Base-by-base conservation (phyloP, 106 monocot species). In the Platanthera guangdongensis region DNA sequence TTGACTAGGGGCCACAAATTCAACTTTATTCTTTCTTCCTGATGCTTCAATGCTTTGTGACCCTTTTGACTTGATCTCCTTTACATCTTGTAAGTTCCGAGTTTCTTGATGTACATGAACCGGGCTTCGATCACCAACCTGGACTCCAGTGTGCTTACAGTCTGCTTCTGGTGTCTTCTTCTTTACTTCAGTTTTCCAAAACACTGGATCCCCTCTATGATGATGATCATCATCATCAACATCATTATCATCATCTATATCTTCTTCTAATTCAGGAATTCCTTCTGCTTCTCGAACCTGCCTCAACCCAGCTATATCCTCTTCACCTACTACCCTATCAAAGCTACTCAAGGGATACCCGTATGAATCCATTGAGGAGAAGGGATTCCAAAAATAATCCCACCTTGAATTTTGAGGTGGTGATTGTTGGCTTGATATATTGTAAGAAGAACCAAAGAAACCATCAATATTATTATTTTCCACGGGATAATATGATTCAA, bases 321-420 rank as follows among this genome's bases (percentile, higher is more conserved):
- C 89, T 11, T 82, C 82, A 10, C 19, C 62, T 16, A 63, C 48
- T 3, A 79, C 52, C 63, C 71, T 71, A 49, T 82, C 86, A 57
- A 75, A 71, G 54, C 81, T 84, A 67, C 71, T 69, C 30, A 39
- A 57, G 30, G 83, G 75, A 46, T 84, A 86, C 0, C 74, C 76
- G 72, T 86, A 83, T 9, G 19, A 25, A 75, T 90, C 84, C 75
- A 83, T 65, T 8, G 90, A 82, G 6, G 87, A 84, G 77, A 94
- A 94, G 12, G 88, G 90, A 77, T 91, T 88, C 91, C 89, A 95
- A 15, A 89, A 88, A 75, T 77, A 83, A 72, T 95, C 91, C 94
- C 89, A 87, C 63, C 75, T 83, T 21, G 89, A 74, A 74, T 52
- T 75, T 53, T 86, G 81, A 45, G 90, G 85, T 18, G 77, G 77